Percentiles rank a stretch among this genome's conserved stretches.
Evolutionary conservation across 2,329 filamentous ascomycete species (phyloP).

Genomic region (Metarhizium humberi): DNA sequence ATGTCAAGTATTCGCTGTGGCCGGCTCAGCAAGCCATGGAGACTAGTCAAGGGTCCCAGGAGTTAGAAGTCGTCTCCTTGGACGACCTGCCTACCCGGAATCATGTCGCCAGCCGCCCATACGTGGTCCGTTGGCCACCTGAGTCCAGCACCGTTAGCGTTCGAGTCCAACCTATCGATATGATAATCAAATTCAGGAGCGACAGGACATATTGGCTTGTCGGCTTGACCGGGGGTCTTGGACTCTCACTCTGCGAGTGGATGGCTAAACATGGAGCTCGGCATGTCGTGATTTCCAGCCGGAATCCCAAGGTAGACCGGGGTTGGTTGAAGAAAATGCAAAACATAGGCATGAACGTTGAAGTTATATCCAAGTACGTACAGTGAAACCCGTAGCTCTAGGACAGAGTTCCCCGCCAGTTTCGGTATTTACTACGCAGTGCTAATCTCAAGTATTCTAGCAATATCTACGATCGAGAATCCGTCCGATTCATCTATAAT

Average conservation of each 20-base stretch:
- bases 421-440: too few species aligned
- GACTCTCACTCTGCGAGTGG: conserved; percentile 25
- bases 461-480: conserved; percentile 8
- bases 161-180: conserved; percentile 2
- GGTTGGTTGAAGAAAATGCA: background rate
- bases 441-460: background rate
- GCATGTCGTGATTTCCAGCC: background rate
- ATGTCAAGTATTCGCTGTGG: background rate
- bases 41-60: too few species aligned
- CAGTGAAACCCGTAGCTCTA: background rate
- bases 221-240: conserved; percentile 22
- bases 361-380: background rate
- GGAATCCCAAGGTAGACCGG: background rate
- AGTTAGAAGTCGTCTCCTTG: background rate
- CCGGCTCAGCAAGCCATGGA: conserved; percentile 6
- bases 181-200: conserved; percentile 5
- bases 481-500: conserved; percentile 3
- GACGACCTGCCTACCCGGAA: too few species aligned
- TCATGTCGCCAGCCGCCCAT: background rate
- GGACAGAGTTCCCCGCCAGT: too few species aligned
- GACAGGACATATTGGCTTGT: conserved; percentile 19
- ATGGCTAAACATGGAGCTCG: conserved; percentile 22
- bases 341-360: background rate
- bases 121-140: too few species aligned
- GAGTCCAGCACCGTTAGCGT: background rate